Evolutionary conservation across 208 protist genomes (phyloP).

Genomic region (Leptomonas pyrrhocoris): DNA sequence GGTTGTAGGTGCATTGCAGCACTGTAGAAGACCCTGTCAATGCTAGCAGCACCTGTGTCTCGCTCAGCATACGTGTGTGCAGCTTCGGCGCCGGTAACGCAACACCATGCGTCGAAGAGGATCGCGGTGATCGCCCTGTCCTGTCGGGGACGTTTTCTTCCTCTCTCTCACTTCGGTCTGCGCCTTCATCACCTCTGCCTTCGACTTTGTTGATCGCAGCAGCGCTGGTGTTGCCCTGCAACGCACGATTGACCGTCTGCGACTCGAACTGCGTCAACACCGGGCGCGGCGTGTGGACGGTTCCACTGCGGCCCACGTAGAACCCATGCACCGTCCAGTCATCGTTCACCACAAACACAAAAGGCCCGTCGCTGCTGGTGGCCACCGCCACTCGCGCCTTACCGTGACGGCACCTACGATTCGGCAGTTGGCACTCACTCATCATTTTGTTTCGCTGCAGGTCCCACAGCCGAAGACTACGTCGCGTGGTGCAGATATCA

Average conservation of each 20-base stretch:
- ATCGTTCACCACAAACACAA: constrained; percentile 68
- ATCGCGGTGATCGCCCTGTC: background rate
- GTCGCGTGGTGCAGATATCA: constrained; percentile 10
- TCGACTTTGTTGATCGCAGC: background rate
- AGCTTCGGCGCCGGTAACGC: constrained; percentile 10
- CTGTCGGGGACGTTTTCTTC: background rate
- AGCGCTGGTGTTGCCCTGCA: background rate
- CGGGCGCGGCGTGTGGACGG: constrained; percentile 44
- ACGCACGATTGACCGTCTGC: background rate
- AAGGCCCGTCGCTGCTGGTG: constrained; percentile 54
- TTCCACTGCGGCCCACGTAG: constrained; percentile 42
- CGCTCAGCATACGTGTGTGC: constrained; percentile 19
- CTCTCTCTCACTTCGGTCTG: background rate
- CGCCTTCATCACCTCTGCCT: background rate
- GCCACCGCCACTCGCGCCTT: constrained; percentile 25
- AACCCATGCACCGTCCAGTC: constrained; percentile 69
- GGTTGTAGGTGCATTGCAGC: constrained; percentile 33
- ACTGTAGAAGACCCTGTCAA: constrained; percentile 30
- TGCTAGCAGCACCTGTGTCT: constrained; percentile 39
- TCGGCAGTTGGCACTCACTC: constrained; percentile 38
- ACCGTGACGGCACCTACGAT: constrained; percentile 35
- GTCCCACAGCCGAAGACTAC: constrained; percentile 59
- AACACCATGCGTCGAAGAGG: background rate
- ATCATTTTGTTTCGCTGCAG: constrained; percentile 49
- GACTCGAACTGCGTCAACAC: constrained; percentile 57